A percentile compares a stretch with the other conserved stretches of the same genome.
These are phyloP conservation scores for Phytophthora europaea DNA, from an alignment of 352 stramenopile species.

Conservation along the genomic window DNA sequence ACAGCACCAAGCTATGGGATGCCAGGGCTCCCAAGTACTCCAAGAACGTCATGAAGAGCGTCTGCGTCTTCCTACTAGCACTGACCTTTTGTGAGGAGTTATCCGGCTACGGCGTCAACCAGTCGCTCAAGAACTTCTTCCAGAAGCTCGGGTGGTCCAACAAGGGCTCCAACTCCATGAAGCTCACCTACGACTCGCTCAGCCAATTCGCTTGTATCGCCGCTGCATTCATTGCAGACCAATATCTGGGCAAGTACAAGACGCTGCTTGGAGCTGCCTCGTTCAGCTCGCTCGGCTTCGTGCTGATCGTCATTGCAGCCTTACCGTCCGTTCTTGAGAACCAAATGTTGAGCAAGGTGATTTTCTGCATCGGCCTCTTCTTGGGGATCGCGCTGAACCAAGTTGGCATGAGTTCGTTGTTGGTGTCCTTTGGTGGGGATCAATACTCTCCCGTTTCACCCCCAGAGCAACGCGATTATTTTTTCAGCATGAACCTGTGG, in stretches of 20 bases:
- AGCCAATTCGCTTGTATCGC: slow-evolving; percentile 70
- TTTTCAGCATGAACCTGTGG: slow-evolving; percentile 87
- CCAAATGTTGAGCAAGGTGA: slow-evolving; percentile 40
- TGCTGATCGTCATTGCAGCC: slow-evolving; percentile 55
- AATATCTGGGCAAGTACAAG: slow-evolving; percentile 57
- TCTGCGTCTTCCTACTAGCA: slow-evolving; percentile 66
- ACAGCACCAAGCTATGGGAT: slow-evolving; percentile 51
- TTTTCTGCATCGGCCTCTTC: slow-evolving; percentile 70
- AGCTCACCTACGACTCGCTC: slow-evolving; percentile 70
- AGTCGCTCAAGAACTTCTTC: slow-evolving; percentile 76
- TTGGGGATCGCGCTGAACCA: slow-evolving; percentile 55
- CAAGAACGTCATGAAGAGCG: slow-evolving; percentile 58
- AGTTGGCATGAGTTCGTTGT: slow-evolving; percentile 58
- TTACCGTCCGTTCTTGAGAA: slow-evolving; percentile 47
- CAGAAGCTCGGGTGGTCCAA: slow-evolving; percentile 65
- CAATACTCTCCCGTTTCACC: slow-evolving; percentile 58
- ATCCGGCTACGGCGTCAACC: slow-evolving; percentile 64
- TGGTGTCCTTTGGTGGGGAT: slow-evolving; percentile 70
- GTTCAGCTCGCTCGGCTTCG: slow-evolving; percentile 55
- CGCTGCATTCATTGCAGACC: slow-evolving; percentile 64
- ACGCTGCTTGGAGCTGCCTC: slow-evolving; percentile 29
- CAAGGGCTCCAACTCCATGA: slow-evolving; percentile 68
- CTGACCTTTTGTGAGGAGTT: slow-evolving; percentile 55
- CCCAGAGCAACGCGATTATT: slow-evolving; percentile 53
- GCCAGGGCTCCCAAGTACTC: slow-evolving; percentile 55